phyloP scores from a whole-genome alignment of 202 grass and related monocot genomes.

The Dendrocalamus latiflorus region DNA sequence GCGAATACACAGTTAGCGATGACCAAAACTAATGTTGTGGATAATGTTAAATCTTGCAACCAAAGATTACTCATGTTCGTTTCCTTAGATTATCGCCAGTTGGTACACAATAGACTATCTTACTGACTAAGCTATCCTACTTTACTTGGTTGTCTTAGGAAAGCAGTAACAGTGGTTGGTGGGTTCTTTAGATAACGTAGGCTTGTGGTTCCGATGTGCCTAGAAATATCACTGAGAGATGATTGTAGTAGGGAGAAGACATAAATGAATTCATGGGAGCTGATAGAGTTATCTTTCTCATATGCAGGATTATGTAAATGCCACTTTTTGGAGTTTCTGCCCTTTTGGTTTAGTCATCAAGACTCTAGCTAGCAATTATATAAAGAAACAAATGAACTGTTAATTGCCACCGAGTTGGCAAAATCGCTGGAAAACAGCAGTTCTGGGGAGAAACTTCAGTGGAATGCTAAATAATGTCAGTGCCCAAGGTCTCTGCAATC shows the following conservation, averaged over 20 bases:
- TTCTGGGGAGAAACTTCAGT: conserved; percentile 26
- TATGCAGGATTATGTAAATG: conserved; percentile 64
- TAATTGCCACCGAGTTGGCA: conserved; percentile 52
- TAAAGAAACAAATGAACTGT: conserved; percentile 66
- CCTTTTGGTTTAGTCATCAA: conserved; percentile 61
- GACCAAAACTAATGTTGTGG: background rate
- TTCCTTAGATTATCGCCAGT: background rate
- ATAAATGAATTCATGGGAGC: conserved; percentile 53
- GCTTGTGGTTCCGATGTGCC: background rate
- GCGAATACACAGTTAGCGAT: background rate
- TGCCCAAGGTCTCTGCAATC: conserved; percentile 33
- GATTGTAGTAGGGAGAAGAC: conserved; percentile 25
- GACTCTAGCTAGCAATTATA: conserved; percentile 53
- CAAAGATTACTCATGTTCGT: background rate
- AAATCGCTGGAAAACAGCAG: conserved; percentile 32
- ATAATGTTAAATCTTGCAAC: conserved; percentile 15
- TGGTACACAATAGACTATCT: background rate
- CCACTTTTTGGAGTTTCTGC: conserved; percentile 53
- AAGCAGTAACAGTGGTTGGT: background rate
- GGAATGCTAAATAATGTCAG: conserved; percentile 34
- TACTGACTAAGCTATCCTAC: conserved; percentile 1
- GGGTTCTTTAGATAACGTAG: background rate
- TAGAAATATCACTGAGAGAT: conserved; percentile 19
- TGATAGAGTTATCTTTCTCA: conserved; percentile 76
- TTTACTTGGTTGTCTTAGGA: background rate